phyloP scores from a whole-genome alignment of 2,329 filamentous ascomycete genomes.

The Thelonectria rubi region DNA sequence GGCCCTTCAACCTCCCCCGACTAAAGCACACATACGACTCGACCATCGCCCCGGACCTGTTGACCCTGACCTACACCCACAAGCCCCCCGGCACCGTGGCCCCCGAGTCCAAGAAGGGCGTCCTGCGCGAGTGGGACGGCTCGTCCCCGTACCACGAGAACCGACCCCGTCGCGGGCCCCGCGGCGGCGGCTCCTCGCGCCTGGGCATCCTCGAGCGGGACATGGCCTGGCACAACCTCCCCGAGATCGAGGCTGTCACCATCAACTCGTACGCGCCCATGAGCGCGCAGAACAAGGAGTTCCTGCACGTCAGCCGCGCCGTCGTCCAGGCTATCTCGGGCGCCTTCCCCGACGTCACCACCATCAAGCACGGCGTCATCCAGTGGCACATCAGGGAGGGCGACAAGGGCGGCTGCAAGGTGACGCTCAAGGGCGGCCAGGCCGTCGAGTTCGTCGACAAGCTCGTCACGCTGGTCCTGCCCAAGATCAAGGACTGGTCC shows the following conservation, averaged over 20 bases:
- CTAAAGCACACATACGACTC: conserved; percentile 90
- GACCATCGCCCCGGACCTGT: conserved; percentile 86
- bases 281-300: conserved; percentile 74
- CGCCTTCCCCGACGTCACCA: conserved; percentile 74
- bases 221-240: conserved; percentile 85
- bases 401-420: conserved; percentile 78
- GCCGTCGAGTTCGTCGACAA: conserved; percentile 94
- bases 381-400: conserved; percentile 79
- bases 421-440: conserved; percentile 78
- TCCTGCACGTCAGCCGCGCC: conserved; percentile 84
- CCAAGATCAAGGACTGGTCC: conserved; percentile 95
- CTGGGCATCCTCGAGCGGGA: conserved; percentile 77
- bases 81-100: conserved; percentile 76
- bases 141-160: conserved; percentile 96
- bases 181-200: conserved; percentile 73
- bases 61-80: conserved; percentile 90
- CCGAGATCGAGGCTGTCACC: conserved; percentile 81
- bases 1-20: conserved; percentile 88
- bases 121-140: conserved; percentile 86
- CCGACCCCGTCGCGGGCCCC: conserved; percentile 82
- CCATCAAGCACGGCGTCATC: conserved; percentile 73
- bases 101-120: conserved; percentile 61
- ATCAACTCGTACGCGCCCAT: conserved; percentile 79
- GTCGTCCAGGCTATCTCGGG: conserved; percentile 87
- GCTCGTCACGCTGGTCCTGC: conserved; percentile 87